phyloP scores from a whole-genome alignment of 768 basidiomycete genomes.

The Mycena galericulata region DNA sequence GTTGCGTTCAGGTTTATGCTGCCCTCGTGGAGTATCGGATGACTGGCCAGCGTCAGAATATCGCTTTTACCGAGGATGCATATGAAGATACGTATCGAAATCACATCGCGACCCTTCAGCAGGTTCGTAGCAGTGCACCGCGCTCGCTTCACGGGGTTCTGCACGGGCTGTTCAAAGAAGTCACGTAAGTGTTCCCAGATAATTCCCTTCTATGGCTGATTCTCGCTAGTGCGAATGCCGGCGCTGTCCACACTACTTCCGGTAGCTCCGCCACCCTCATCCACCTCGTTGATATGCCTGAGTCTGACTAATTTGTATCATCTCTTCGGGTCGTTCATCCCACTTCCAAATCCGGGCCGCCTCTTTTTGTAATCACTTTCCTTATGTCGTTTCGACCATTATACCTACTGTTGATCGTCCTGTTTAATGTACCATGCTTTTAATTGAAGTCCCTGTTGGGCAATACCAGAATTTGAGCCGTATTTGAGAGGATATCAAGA shows the following conservation, averaged over 20 bases:
- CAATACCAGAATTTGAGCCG: neutral
- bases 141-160: neutral
- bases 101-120: neutral
- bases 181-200: neutral
- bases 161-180: conserved; percentile 12
- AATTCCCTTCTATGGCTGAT: neutral
- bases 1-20: conserved; percentile 7
- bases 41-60: conserved; percentile 9
- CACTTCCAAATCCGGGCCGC: neutral
- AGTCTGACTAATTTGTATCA: conserved; percentile 4
- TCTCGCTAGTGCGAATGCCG: neutral
- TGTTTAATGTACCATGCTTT: neutral
- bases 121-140: neutral
- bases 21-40: conserved; percentile 8
- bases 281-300: conserved; percentile 10
- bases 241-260: neutral
- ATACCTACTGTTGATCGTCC: neutral
- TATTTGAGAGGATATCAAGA: neutral
- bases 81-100: conserved; percentile 15
- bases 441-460: neutral
- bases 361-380: neutral
- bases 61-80: conserved; percentile 14
- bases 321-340: too few species aligned
- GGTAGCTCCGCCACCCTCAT: conserved; percentile 23
- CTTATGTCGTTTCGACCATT: neutral